Evolutionary conservation across 805 yeast genomes (phyloP).

Genomic region (Suhomyces vadensis): DNA sequence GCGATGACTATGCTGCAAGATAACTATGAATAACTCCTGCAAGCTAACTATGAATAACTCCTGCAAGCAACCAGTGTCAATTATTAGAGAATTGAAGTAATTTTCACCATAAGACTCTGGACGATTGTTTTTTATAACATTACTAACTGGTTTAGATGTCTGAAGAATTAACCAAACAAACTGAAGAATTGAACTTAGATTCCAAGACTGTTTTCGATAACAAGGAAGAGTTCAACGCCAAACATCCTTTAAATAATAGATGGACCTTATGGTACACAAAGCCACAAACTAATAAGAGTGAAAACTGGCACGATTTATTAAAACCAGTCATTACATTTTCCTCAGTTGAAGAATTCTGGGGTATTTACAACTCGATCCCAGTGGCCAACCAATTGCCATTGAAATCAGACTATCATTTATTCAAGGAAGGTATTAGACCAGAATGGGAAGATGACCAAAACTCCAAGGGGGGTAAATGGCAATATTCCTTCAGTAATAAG

Average conservation of each 20-base stretch:
- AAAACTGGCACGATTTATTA: conserved; percentile 89
- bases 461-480: conserved; percentile 93
- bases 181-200: conserved; percentile 46
- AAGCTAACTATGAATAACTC: no score
- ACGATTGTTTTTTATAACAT: background rate
- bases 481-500: conserved; percentile 64
- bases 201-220: conserved; percentile 56
- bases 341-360: conserved; percentile 99
- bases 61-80: no score
- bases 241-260: conserved; percentile 85
- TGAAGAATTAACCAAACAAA: conserved; percentile 45
- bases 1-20: no score
- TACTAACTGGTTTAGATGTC: conserved; percentile 32
- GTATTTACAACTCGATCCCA: conserved; percentile 91
- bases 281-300: conserved; percentile 76
- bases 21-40: no score
- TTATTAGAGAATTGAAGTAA: background rate
- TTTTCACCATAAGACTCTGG: background rate
- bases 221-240: conserved; percentile 65
- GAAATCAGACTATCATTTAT: conserved; percentile 92
- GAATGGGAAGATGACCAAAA: conserved; percentile 97
- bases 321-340: conserved; percentile 90
- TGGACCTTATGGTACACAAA: conserved; percentile 99
- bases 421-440: conserved; percentile 91
- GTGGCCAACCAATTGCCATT: conserved; percentile 86